phyloP scores from a whole-genome alignment of 768 basidiomycete species.

The Naganishia antarctica region DNA sequence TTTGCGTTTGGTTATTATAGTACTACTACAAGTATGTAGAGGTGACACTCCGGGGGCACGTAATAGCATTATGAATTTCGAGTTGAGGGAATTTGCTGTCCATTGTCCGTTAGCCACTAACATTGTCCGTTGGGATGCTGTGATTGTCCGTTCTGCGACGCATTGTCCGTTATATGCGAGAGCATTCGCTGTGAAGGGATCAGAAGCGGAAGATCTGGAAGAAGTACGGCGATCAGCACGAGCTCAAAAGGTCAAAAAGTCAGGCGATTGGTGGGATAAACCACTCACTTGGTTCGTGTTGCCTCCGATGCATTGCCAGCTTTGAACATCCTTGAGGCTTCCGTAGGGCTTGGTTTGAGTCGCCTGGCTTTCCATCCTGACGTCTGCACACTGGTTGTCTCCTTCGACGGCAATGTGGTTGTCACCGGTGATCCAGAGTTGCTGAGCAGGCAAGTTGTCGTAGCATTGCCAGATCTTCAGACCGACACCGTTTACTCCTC shows the following conservation, averaged over 20 bases:
- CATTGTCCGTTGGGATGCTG: neutral
- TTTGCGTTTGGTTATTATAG: no score
- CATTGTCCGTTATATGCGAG: neutral
- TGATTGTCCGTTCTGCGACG: neutral
- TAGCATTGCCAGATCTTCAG: conserved; percentile 13
- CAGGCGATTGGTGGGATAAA: neutral
- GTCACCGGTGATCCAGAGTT: conserved; percentile 8
- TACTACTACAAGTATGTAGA: no score
- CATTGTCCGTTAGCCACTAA: no score
- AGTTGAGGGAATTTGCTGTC: neutral
- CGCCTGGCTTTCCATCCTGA: neutral
- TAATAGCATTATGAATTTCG: neutral
- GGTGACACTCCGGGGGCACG: no score
- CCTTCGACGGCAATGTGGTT: neutral
- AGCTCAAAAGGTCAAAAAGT: neutral
- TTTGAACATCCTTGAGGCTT: conserved; percentile 20
- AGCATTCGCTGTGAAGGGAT: neutral
- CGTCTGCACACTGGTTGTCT: conserved; percentile 16
- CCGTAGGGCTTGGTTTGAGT: conserved; percentile 23
- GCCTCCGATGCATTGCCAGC: conserved; percentile 17
- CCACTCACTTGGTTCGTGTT: conserved; percentile 21
- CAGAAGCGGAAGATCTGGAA: neutral
- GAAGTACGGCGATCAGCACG: no score
- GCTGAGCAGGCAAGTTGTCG: conserved; percentile 1
- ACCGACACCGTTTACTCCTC: neutral